A percentile compares a stretch with the other conserved stretches of the same genome.
Evolutionary conservation across 2,329 filamentous ascomycete genomes (phyloP).

Genomic region (Trichoderma atrobrunneum): DNA sequence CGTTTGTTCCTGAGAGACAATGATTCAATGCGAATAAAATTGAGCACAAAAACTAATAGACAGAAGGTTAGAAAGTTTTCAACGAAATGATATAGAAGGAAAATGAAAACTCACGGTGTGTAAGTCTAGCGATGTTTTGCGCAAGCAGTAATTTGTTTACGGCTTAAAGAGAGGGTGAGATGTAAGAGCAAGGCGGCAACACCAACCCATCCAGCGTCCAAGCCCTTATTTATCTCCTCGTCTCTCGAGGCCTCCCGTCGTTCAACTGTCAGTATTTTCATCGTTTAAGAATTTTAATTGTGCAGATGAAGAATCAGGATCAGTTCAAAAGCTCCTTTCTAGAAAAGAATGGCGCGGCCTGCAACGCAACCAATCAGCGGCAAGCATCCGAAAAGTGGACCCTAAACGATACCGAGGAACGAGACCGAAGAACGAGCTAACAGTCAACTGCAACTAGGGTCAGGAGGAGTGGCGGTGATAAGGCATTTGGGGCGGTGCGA

Average conservation of each 20-base stretch:
- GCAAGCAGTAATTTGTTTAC: neutral
- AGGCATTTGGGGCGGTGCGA: no score
- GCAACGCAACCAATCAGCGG: neutral
- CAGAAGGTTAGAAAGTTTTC: neutral
- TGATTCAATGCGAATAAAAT: neutral
- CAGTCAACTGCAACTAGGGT: neutral
- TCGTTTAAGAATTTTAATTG: neutral
- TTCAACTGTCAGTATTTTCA: neutral
- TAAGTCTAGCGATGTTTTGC: neutral
- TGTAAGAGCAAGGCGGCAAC: neutral
- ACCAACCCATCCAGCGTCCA: neutral
- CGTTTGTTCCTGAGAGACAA: neutral
- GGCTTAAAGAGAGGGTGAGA: neutral
- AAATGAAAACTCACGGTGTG: neutral
- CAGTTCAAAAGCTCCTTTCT: neutral
- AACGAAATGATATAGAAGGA: neutral
- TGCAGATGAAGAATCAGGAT: neutral
- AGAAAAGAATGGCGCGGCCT: neutral
- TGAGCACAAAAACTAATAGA: neutral
- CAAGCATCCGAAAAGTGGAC: neutral
- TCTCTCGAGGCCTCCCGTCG: neutral
- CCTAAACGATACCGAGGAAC: constrained; percentile 22
- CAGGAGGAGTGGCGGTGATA: neutral
- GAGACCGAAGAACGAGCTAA: constrained; percentile 1
- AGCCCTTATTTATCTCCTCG: neutral